Conservation (phyloP, 345 rosid species). For the Hirschfeldia incana region DNA sequence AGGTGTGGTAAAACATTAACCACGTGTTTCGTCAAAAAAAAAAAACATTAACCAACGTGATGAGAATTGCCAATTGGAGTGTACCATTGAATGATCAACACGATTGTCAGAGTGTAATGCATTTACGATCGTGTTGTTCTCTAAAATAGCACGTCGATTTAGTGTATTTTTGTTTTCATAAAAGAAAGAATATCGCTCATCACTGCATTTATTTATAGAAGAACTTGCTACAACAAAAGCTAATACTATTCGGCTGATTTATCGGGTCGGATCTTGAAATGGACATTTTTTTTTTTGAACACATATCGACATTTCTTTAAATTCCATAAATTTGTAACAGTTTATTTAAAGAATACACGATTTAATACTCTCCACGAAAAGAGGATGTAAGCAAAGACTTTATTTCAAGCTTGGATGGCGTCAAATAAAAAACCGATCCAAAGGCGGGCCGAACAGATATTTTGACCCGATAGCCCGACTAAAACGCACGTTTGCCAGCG, state of each 20-base stretch:
- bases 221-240: neutral
- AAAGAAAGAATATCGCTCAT: neutral
- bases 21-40: too few species aligned
- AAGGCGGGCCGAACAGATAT: neutral
- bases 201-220: neutral
- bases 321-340: neutral
- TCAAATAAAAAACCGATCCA: slow-evolving; percentile 9
- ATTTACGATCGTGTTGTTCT: neutral
- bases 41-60: too few species aligned
- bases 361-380: neutral
- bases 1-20: neutral
- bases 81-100: neutral
- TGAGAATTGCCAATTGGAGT: neutral
- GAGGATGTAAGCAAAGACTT: slow-evolving; percentile 12
- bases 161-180: neutral
- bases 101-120: neutral
- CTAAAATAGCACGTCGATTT: neutral
- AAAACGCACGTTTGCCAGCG: slow-evolving; percentile 14
- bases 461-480: neutral
- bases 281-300: too few species aligned
- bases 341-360: neutral
- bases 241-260: neutral
- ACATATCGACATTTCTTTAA: neutral
- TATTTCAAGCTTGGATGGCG: slow-evolving; percentile 10
- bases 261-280: slow-evolving; percentile 27